Base-by-base conservation (phyloP, 768 basidiomycete genomes). In the Suillus brevipes region DNA sequence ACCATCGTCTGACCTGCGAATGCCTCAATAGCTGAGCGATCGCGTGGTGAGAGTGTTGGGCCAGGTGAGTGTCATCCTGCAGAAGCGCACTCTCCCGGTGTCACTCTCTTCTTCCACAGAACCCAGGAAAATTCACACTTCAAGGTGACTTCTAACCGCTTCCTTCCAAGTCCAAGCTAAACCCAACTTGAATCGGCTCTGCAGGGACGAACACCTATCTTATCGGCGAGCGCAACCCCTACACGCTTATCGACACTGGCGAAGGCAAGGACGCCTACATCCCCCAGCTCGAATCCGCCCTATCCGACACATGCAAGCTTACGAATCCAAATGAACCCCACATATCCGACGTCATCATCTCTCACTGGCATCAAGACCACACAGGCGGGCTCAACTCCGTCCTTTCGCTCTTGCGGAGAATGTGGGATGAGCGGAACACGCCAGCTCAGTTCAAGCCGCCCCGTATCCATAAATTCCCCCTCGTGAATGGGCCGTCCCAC, bases 311-410 rank as follows among this genome's bases (percentile, higher is more conserved):
- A 31, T 70, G 76, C 34, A 69, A 70, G 62, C 70, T 78, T 12
- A 65, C 71, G 45, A 75, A 84, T 60, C 73, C 79, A 7, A 63
- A 70, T 28, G 78, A 81, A 53, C 86, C 87, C 9, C 84, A 88
- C 58, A 78, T 98, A 58, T 93, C 92, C 13, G 95, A 98, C 73
- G 92, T 99, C 76, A 81, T 99, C 71, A 81, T 99, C 63, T 94
- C 95, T 0, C 97, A 99, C 75, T 89, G 89, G 83, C 97, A 99
- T 73, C 79, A 80, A 37, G 97, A 99, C 77, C 97, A 99, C 68
- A 81, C 89, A 67, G 85, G 85, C 8, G 97, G 95, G 6, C 79
- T 97, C 2, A 84, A 85, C 0, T 78, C 84, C 36, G 89, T 97
- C 0, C 83, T 98, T 1, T 67, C 72, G 6, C 85, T 94, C 49